Percentiles rank a stretch among this genome's conserved stretches.
Conservation (phyloP, 78 protist genomes). For the Dictyostelium purpureum region DNA sequence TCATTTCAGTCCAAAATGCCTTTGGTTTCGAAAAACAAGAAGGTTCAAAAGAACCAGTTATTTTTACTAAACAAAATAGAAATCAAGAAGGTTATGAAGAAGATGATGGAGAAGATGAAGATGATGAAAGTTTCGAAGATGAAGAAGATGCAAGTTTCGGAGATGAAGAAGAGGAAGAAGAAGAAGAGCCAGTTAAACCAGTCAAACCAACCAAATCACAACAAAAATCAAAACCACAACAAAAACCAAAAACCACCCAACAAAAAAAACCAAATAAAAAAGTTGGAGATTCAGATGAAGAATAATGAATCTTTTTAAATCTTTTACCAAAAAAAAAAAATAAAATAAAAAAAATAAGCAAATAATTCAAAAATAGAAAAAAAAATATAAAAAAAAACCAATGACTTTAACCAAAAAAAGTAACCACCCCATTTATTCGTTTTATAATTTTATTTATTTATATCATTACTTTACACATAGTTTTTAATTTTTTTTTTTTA, state of each 20-base stretch:
- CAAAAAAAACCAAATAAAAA: not conserved
- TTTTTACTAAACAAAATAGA: not conserved
- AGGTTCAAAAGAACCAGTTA: conserved; percentile 34
- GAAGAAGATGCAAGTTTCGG: not conserved
- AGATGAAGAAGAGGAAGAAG: conserved; percentile 6
- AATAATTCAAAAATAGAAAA: not conserved
- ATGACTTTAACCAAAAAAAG: too few species aligned
- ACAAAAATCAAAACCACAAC: not conserved
- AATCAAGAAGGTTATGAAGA: not conserved
- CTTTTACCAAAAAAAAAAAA: not conserved
- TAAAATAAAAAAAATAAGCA: not conserved
- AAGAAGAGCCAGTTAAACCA: not conserved
- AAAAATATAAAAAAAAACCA: not conserved
- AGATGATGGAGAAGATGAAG: conserved; percentile 34
- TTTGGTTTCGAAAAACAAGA: conserved; percentile 45
- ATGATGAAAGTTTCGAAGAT: not conserved
- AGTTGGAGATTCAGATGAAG: conserved; percentile 12
- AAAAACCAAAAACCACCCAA: not conserved
- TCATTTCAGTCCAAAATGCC: conserved; percentile 38
- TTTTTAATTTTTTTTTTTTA: not conserved
- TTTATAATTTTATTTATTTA: not conserved
- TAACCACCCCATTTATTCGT: too few species aligned
- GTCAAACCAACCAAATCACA: not conserved
- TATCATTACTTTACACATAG: too few species aligned
- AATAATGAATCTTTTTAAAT: too few species aligned